phyloP scores from a whole-genome alignment of 805 yeast species.

The Myxozyma neglecta region DNA sequence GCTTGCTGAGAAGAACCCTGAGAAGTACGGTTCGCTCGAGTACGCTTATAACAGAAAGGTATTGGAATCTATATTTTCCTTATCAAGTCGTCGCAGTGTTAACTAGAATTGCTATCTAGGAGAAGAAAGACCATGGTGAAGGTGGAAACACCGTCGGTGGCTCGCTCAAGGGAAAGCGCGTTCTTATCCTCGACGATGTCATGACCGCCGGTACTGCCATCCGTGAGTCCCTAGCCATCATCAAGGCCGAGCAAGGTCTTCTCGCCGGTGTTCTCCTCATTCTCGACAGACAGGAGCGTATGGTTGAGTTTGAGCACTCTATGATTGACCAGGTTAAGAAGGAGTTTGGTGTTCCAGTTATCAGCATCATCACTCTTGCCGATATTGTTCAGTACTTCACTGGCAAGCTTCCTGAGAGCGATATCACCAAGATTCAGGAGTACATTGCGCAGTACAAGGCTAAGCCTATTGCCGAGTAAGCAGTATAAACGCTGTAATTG shows the following conservation, averaged over 20 bases:
- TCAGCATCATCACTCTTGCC: conserved; percentile 71
- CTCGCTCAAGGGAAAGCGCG: conserved; percentile 63
- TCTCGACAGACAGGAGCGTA: conserved; percentile 87
- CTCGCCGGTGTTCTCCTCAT: conserved; percentile 87
- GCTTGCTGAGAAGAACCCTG: conserved; percentile 77
- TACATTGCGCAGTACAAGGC: conserved; percentile 23
- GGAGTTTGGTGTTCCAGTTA: conserved; percentile 76
- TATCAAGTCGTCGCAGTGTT: background rate
- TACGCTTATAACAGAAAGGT: conserved; percentile 92
- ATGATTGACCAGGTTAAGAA: conserved; percentile 80
- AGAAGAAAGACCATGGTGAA: conserved; percentile 96
- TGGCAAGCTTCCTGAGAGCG: conserved; percentile 25
- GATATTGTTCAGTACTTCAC: conserved; percentile 60
- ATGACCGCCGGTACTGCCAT: conserved; percentile 99
- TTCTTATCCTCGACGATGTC: conserved; percentile 91
- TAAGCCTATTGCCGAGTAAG: conserved; percentile 21
- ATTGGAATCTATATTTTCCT: conserved; percentile 10
- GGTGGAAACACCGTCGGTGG: conserved; percentile 95
- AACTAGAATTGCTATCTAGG: conserved; percentile 39
- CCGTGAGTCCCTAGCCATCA: conserved; percentile 86
- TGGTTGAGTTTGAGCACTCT: conserved; percentile 65
- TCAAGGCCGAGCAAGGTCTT: conserved; percentile 63
- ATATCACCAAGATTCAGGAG: conserved; percentile 27
- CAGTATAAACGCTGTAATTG: background rate
- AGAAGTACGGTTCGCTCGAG: conserved; percentile 67